Evolutionary conservation across 106 monocot genomes (phyloP).

Genomic region (Platanthera guangdongensis): DNA sequence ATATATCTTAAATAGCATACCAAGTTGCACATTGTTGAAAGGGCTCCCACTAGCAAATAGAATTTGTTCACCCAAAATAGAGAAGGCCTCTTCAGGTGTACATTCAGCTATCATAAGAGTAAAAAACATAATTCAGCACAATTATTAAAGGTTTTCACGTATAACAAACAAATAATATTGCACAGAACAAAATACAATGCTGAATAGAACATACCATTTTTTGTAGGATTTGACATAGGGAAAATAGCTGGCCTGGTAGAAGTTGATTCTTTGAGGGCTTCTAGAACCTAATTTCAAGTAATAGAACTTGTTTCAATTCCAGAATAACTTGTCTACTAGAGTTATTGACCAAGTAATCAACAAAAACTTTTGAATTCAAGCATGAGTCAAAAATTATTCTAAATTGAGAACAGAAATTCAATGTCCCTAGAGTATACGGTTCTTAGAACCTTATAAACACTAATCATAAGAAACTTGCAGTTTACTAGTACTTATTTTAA

Average conservation of each 20-base stretch:
- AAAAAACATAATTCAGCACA: constrained; percentile 5
- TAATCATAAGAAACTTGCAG: background rate
- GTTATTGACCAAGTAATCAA: background rate
- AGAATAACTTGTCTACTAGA: background rate
- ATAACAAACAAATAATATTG: background rate
- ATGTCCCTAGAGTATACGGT: background rate
- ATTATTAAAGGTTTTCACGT: background rate
- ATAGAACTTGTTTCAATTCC: background rate
- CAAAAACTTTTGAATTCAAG: background rate
- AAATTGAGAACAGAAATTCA: background rate
- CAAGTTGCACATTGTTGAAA: constrained; percentile 78
- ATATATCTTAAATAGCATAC: constrained; percentile 26
- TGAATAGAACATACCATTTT: constrained; percentile 55
- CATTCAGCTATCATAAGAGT: constrained; percentile 62
- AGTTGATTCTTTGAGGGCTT: constrained; percentile 86
- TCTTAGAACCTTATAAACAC: background rate
- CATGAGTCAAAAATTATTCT: background rate
- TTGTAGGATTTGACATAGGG: constrained; percentile 99
- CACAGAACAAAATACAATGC: background rate
- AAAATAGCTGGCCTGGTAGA: constrained; percentile 91
- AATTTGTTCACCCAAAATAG: constrained; percentile 74
- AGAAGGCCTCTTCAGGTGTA: constrained; percentile 90
- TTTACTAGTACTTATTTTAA: background rate
- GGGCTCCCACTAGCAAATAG: constrained; percentile 98
- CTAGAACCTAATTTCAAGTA: constrained; percentile 55